Evolutionary conservation across 805 yeast species (phyloP).

Genomic region (Metschnikowia picachoensis): DNA sequence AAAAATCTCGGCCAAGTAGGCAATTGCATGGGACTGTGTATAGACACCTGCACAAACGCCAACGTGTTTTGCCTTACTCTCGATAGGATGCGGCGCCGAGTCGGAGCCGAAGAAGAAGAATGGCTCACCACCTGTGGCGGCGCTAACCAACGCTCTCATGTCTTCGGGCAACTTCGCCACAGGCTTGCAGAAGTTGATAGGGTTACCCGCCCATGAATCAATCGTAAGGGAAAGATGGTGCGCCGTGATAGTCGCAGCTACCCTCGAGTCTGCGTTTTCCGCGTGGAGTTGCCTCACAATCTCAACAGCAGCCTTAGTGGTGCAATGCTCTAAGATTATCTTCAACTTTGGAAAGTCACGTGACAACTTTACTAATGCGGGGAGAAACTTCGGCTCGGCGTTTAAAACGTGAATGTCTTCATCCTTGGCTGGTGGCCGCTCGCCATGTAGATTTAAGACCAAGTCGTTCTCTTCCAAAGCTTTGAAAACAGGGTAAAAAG

Average conservation of each 20-base stretch:
- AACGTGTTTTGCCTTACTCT: slow-evolving; percentile 66
- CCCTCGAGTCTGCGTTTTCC: slow-evolving; percentile 40
- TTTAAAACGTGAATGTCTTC: slow-evolving; percentile 82
- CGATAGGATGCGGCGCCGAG: slow-evolving; percentile 93
- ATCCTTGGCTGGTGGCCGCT: slow-evolving; percentile 63
- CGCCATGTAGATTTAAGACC: slow-evolving; percentile 91
- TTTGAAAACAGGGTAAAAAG: slow-evolving; percentile 83
- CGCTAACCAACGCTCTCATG: slow-evolving; percentile 71
- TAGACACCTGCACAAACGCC: slow-evolving; percentile 98
- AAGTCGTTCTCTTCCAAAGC: slow-evolving; percentile 78
- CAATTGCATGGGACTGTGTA: slow-evolving; percentile 78
- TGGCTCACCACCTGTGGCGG: slow-evolving; percentile 89
- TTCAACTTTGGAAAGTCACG: slow-evolving; percentile 78
- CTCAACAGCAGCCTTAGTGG: slow-evolving; percentile 83
- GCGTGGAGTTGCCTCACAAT: slow-evolving; percentile 56
- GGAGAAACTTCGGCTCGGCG: slow-evolving; percentile 90
- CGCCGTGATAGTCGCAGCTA: slow-evolving; percentile 93
- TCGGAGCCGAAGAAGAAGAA: slow-evolving; percentile 96
- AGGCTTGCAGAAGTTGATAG: slow-evolving; percentile 94
- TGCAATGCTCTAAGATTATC: slow-evolving; percentile 91
- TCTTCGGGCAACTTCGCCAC: slow-evolving; percentile 93
- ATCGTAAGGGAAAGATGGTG: slow-evolving; percentile 88
- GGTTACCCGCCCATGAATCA: slow-evolving; percentile 96
- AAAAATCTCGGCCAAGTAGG: slow-evolving; percentile 85
- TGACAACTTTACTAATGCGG: slow-evolving; percentile 79